phyloP scores from a whole-genome alignment of 352 stramenopile species.

The Globisporangium spiculum region DNA sequence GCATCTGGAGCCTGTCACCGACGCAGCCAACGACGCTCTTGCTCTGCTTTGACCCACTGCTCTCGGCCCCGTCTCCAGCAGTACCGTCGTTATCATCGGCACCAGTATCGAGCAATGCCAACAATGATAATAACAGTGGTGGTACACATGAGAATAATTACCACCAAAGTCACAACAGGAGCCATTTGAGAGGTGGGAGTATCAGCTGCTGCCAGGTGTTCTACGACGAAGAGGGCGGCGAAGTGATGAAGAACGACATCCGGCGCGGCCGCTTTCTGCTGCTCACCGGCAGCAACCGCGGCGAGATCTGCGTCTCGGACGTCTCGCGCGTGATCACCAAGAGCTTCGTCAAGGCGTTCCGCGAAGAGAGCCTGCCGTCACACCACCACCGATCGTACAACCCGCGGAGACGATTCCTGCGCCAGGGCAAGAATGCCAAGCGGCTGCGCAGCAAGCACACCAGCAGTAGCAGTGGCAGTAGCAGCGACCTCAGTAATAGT shows the following conservation, averaged over 20 bases:
- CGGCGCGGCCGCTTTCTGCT: conserved; percentile 45
- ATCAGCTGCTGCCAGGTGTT: conserved; percentile 53
- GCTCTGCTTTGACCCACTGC: conserved; percentile 33
- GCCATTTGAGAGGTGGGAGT: conserved; percentile 14
- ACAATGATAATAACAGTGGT: neutral
- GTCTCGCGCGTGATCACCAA: conserved; percentile 45
- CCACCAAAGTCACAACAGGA: neutral
- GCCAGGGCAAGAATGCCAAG: conserved; percentile 63
- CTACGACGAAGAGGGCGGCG: conserved; percentile 63
- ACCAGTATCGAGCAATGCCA: neutral
- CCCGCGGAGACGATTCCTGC: conserved; percentile 58
- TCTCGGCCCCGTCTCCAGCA: neutral
- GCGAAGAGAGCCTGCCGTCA: conserved; percentile 53
- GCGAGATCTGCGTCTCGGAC: conserved; percentile 51
- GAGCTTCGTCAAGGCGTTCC: conserved; percentile 43
- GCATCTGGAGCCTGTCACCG: conserved; percentile 53
- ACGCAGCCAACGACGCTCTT: conserved; percentile 41
- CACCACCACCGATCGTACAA: conserved; percentile 66
- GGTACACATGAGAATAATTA: neutral
- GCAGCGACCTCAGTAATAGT: neutral
- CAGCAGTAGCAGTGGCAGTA: conserved; percentile 21
- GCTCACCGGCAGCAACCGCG: conserved; percentile 34
- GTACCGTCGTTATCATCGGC: neutral
- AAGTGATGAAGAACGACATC: conserved; percentile 47
- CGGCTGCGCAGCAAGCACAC: conserved; percentile 31